Conservation (phyloP, 306 rosid genomes). For the Vigna unguiculata region DNA sequence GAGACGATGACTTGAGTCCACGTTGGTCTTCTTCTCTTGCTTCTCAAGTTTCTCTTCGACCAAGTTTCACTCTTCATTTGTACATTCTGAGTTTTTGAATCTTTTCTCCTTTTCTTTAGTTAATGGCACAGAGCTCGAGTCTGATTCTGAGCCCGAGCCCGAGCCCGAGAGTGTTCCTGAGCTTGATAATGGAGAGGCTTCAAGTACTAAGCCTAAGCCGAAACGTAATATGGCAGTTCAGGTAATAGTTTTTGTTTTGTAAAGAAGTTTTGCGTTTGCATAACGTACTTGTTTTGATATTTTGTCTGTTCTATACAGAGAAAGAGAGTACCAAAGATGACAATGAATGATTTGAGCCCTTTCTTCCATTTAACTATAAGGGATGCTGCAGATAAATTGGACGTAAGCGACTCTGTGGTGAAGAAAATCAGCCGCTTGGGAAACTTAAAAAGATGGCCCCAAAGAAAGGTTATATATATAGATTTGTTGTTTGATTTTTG, state of each 20-base stretch:
- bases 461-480: constrained; percentile 85
- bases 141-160: background rate
- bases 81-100: background rate
- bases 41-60: background rate
- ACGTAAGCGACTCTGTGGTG: constrained; percentile 67
- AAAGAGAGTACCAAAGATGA: constrained; percentile 60
- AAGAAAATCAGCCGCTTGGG: constrained; percentile 73
- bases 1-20: background rate
- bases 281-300: background rate
- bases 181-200: background rate
- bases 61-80: background rate
- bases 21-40: background rate
- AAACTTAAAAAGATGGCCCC: constrained; percentile 73
- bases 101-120: too few relatives aligned
- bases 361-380: constrained; percentile 65
- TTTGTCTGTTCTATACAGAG: constrained; percentile 48
- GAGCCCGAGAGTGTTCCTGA: too few relatives aligned
- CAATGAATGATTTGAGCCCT: constrained; percentile 52
- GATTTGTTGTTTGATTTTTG: background rate
- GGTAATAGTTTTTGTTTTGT: background rate
- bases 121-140: background rate
- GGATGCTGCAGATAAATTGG: constrained; percentile 56
- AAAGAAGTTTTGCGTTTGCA: background rate
- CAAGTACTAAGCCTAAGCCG: background rate
- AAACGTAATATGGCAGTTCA: background rate